A percentile compares a stretch with the other conserved stretches of the same genome.
Conservation (phyloP, 1,284 basidiomycete genomes). For the Sutorius eximius region DNA sequence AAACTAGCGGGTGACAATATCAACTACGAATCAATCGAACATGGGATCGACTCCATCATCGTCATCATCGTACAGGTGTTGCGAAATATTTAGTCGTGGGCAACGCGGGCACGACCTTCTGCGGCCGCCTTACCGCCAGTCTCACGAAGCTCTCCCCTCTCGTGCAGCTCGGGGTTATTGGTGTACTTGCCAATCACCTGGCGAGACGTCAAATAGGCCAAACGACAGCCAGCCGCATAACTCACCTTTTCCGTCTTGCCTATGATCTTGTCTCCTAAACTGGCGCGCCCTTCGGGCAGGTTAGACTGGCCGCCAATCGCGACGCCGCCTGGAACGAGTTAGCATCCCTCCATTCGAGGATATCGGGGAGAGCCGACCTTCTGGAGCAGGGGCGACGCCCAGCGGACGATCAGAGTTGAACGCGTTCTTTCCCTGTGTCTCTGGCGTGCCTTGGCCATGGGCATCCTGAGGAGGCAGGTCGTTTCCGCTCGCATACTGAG, state of each 20-base stretch:
- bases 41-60: background rate
- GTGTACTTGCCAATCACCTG: slow-evolving; percentile 52
- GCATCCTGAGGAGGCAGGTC: background rate
- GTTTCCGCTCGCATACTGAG: background rate
- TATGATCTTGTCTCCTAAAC: slow-evolving; percentile 48
- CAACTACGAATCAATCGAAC: no score
- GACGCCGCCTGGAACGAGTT: slow-evolving; percentile 39
- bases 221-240: background rate
- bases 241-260: slow-evolving; percentile 56
- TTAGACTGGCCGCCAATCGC: slow-evolving; percentile 44
- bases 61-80: background rate
- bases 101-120: slow-evolving; percentile 41
- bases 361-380: slow-evolving; percentile 32
- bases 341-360: background rate
- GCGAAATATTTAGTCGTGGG: slow-evolving; percentile 38
- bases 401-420: slow-evolving; percentile 42
- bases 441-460: background rate
- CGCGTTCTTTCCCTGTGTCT: slow-evolving; percentile 30
- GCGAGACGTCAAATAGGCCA: background rate
- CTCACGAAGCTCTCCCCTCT: slow-evolving; percentile 57
- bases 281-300: slow-evolving; percentile 43
- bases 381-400: slow-evolving; percentile 39
- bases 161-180: slow-evolving; percentile 50
- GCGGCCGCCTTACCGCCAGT: slow-evolving; percentile 51
- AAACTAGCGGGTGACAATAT: background rate